Percentiles rank a stretch among this genome's conserved stretches.
Evolutionary conservation across 2,329 filamentous ascomycete genomes (phyloP).

Genomic region (Colletotrichum magnum): DNA sequence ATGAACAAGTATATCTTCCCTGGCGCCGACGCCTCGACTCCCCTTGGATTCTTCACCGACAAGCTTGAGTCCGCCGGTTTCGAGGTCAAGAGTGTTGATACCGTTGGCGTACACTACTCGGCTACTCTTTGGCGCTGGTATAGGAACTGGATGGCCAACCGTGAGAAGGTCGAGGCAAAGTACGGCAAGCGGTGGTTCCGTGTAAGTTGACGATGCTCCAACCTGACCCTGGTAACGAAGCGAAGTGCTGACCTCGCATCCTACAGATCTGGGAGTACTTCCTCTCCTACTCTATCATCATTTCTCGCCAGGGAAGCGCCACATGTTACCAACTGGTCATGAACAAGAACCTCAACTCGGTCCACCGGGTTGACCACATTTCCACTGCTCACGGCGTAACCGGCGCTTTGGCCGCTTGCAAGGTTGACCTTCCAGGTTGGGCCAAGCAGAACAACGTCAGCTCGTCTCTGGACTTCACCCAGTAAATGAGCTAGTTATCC

Average conservation of each 20-base stretch:
- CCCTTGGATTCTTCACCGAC: constrained; percentile 88
- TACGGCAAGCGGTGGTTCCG: constrained; percentile 83
- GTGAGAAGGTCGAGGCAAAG: constrained; percentile 87
- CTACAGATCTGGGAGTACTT: constrained; percentile 84
- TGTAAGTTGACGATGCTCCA: constrained; percentile 59
- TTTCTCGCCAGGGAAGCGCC: constrained; percentile 81
- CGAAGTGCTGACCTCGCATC: not conserved
- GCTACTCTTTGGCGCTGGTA: constrained; percentile 94
- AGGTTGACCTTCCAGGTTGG: constrained; percentile 50
- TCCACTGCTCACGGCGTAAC: constrained; percentile 73
- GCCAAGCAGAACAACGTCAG: constrained; percentile 47
- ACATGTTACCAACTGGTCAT: constrained; percentile 85
- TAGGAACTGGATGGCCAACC: constrained; percentile 90
- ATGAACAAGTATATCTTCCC: constrained; percentile 99
- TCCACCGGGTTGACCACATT: constrained; percentile 81
- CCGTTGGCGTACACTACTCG: constrained; percentile 89
- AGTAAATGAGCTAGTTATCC: constrained; percentile 26
- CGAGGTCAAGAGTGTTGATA: constrained; percentile 89
- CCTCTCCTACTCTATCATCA: constrained; percentile 83
- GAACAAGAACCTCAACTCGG: constrained; percentile 88
- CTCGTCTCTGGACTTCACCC: constrained; percentile 25
- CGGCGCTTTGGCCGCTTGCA: constrained; percentile 62
- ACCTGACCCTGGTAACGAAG: no score
- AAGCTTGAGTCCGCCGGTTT: constrained; percentile 85
- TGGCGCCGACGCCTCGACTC: constrained; percentile 94